Percentiles rank a stretch among this genome's conserved stretches.
Conservation (phyloP, 179 eudicot species). For the Actinidia arguta region DNA sequence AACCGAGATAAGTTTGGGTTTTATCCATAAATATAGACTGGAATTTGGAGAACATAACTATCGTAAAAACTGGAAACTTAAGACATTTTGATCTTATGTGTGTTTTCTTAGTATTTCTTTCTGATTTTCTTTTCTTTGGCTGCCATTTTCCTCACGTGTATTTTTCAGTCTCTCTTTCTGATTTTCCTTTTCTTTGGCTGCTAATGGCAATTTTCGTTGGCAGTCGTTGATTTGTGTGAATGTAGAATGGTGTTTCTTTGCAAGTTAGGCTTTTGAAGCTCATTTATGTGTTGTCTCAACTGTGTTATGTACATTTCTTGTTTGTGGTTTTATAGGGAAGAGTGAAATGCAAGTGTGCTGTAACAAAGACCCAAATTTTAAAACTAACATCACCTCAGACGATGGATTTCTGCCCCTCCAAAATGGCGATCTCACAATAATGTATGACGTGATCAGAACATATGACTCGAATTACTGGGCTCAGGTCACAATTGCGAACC, state of each 20-base stretch:
- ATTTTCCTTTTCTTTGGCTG: conserved; percentile 16
- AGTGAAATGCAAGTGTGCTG: conserved; percentile 74
- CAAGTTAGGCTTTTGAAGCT: conserved; percentile 7
- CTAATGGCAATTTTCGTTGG: neutral
- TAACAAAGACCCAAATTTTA: conserved; percentile 54
- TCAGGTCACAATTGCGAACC: conserved; percentile 83
- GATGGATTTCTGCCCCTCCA: conserved; percentile 77
- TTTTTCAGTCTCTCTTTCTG: neutral
- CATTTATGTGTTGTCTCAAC: neutral
- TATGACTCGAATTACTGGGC: conserved; percentile 80
- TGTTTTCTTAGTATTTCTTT: neutral
- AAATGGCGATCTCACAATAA: conserved; percentile 86
- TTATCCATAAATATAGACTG: neutral
- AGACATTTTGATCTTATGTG: neutral
- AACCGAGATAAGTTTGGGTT: neutral
- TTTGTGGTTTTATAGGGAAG: conserved; percentile 49
- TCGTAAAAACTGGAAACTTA: neutral
- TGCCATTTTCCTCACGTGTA: conserved; percentile 11
- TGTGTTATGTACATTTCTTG: conserved; percentile 26
- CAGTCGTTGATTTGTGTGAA: neutral
- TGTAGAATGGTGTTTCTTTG: conserved; percentile 9
- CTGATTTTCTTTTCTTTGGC: conserved; percentile 15
- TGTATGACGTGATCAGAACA: conserved; percentile 78
- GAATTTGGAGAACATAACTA: neutral
- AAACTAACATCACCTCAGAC: conserved; percentile 47